These are phyloP conservation scores for Aureobasidium leucospermi DNA, from an alignment of 2,329 filamentous ascomycete genomes.

Conservation along the genomic window DNA sequence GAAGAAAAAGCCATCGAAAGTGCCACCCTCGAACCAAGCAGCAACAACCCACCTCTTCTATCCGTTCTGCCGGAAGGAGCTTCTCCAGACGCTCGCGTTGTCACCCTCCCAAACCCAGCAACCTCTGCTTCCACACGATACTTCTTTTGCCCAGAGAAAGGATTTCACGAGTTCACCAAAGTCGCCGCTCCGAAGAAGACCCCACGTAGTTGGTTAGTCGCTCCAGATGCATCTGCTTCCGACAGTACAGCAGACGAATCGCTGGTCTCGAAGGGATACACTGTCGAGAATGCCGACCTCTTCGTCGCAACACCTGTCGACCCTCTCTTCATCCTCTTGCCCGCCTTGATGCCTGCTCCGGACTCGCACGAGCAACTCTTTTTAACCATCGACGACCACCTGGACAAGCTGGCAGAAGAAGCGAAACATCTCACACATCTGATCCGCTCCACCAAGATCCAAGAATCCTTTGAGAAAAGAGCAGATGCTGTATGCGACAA, in stretches of 20 bases:
- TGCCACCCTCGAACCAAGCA: conserved; percentile 29
- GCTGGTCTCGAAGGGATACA: conserved; percentile 37
- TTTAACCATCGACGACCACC: conserved; percentile 62
- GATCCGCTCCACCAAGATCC: conserved; percentile 36
- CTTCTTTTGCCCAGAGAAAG: conserved; percentile 51
- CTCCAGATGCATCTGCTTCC: conserved; percentile 22
- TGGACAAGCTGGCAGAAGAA: conserved; percentile 53
- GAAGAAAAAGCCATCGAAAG: conserved; percentile 15
- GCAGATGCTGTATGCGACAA: conserved; percentile 70
- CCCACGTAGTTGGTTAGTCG: conserved; percentile 50
- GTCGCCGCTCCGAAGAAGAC: conserved; percentile 44
- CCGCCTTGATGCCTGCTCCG: conserved; percentile 50
- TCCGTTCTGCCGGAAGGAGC: conserved; percentile 51
- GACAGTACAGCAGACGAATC: conserved; percentile 1
- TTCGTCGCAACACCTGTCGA: conserved; percentile 80
- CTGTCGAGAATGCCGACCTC: conserved; percentile 64
- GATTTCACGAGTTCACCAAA: conserved; percentile 55
- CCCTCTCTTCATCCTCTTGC: conserved; percentile 73
- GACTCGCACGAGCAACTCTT: conserved; percentile 55
- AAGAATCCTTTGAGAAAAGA: conserved; percentile 41
- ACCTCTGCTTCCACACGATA: conserved; percentile 44
- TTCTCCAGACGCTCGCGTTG: conserved; percentile 46
- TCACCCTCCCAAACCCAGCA: conserved; percentile 49
- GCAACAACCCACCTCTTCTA: conserved; percentile 41
- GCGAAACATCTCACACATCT: conserved; percentile 54